Evolutionary conservation across 1,139 yeast species (phyloP).

Genomic region (Nakaseomyces nivariensis): DNA sequence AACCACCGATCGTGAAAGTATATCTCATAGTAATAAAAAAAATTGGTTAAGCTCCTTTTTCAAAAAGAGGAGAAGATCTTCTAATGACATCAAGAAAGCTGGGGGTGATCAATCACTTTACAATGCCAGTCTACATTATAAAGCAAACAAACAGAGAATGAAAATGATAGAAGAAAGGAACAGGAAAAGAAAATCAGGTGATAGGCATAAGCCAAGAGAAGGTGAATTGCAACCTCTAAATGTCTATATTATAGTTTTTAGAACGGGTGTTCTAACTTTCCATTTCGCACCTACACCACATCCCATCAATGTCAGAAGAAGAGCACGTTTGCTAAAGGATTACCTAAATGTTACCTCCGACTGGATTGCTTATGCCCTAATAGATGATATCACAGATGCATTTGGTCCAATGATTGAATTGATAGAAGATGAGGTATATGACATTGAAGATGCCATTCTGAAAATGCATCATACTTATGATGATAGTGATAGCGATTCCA

Average conservation of each 20-base stretch:
- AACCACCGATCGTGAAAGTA: conserved; percentile 3
- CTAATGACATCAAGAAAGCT: background rate
- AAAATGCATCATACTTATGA: conserved; percentile 69
- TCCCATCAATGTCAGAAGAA: conserved; percentile 86
- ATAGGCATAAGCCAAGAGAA: conserved; percentile 40
- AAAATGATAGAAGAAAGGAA: conserved; percentile 31
- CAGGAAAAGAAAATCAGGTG: conserved; percentile 35
- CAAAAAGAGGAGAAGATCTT: conserved; percentile 9
- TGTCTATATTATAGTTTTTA: conserved; percentile 86
- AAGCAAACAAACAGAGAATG: conserved; percentile 16
- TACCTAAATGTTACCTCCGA: conserved; percentile 85
- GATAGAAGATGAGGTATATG: conserved; percentile 84
- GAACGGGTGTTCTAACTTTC: conserved; percentile 83
- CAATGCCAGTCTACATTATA: conserved; percentile 4
- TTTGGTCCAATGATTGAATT: conserved; percentile 94
- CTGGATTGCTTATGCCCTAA: conserved; percentile 94
- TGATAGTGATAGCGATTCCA: conserved; percentile 36
- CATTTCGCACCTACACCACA: conserved; percentile 95
- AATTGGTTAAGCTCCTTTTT: conserved; percentile 10
- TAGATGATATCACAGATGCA: conserved; percentile 94
- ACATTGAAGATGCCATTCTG: conserved; percentile 83
- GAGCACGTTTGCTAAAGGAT: conserved; percentile 80
- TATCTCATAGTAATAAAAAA: conserved; percentile 3
- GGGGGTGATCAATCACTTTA: background rate
- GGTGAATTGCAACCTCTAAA: conserved; percentile 85